Evolutionary conservation across 345 rosid genomes (phyloP).

Genomic region (Cochlearia excelsa): DNA sequence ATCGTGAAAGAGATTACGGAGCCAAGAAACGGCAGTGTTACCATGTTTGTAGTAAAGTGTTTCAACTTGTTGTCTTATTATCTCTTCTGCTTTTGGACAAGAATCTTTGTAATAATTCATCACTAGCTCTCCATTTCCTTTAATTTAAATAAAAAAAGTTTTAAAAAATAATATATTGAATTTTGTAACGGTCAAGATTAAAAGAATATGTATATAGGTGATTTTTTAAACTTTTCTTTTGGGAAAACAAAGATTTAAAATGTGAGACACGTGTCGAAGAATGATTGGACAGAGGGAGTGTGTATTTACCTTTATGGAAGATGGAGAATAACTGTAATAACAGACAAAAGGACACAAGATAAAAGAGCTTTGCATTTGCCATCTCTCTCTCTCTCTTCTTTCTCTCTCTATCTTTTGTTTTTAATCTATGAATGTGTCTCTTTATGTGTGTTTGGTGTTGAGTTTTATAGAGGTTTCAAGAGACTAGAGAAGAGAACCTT

Average conservation of each 20-base stretch:
- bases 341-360: slow-evolving; percentile 39
- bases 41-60: slow-evolving; percentile 65
- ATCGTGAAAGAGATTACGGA: slow-evolving; percentile 89
- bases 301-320: slow-evolving; percentile 45
- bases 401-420: neutral
- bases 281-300: too few relatives aligned
- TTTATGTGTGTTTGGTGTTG: slow-evolving; percentile 19
- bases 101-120: slow-evolving; percentile 56
- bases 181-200: too few relatives aligned
- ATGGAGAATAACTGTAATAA: slow-evolving; percentile 46
- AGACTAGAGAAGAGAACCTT: slow-evolving; percentile 4
- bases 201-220: too few relatives aligned
- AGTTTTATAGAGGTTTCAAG: slow-evolving; percentile 30
- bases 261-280: too few relatives aligned
- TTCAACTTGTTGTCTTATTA: slow-evolving; percentile 61
- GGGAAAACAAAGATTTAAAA: too few relatives aligned
- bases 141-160: too few relatives aligned
- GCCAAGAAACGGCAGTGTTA: slow-evolving; percentile 88
- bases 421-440: slow-evolving; percentile 17
- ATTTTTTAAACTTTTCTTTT: too few relatives aligned
- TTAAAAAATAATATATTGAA: neutral
- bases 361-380: slow-evolving; percentile 30
- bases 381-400: slow-evolving; percentile 17
- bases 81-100: slow-evolving; percentile 81
- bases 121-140: slow-evolving; percentile 62